Conservation (phyloP, 106 monocot species). For the Allium sativum region DNA sequence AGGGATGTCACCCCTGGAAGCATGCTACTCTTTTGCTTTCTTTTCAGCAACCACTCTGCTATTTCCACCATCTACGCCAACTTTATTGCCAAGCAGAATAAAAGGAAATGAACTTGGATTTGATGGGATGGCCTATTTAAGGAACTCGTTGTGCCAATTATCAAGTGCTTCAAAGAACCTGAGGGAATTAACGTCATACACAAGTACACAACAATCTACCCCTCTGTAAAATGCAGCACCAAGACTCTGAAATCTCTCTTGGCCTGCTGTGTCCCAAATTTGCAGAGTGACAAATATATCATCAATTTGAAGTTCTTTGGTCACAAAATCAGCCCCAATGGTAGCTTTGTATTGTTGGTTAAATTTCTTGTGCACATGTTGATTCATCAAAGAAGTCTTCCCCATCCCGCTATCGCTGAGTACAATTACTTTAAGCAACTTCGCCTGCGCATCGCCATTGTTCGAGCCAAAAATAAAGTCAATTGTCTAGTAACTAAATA, state of each 20-base stretch:
- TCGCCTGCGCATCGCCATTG: conserved; percentile 50
- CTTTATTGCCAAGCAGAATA: conserved; percentile 75
- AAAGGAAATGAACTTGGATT: conserved; percentile 78
- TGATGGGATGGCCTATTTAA: conserved; percentile 65
- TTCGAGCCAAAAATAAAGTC: too few relatives aligned
- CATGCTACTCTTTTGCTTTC: conserved; percentile 84
- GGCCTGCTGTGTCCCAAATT: conserved; percentile 96
- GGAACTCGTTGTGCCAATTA: conserved; percentile 88
- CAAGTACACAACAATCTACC: conserved; percentile 82
- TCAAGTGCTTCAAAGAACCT: conserved; percentile 76
- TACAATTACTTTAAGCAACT: conserved; percentile 79
- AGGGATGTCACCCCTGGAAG: conserved; percentile 65
- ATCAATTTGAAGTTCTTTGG: conserved; percentile 74
- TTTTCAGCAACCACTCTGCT: conserved; percentile 87
- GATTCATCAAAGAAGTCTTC: conserved; percentile 98
- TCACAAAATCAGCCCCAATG: conserved; percentile 88
- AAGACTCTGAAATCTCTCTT: conserved; percentile 97
- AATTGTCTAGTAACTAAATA: too few relatives aligned
- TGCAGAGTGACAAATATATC: conserved; percentile 84
- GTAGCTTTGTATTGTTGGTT: conserved; percentile 90
- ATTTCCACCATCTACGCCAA: conserved; percentile 84
- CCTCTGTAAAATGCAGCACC: conserved; percentile 96
- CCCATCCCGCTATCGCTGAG: conserved; percentile 97
- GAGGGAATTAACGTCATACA: conserved; percentile 86
- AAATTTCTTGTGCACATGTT: conserved; percentile 93